These are phyloP conservation scores for Epichloe elymi DNA, from an alignment of 2,329 filamentous ascomycete species.

Conservation along the genomic window DNA sequence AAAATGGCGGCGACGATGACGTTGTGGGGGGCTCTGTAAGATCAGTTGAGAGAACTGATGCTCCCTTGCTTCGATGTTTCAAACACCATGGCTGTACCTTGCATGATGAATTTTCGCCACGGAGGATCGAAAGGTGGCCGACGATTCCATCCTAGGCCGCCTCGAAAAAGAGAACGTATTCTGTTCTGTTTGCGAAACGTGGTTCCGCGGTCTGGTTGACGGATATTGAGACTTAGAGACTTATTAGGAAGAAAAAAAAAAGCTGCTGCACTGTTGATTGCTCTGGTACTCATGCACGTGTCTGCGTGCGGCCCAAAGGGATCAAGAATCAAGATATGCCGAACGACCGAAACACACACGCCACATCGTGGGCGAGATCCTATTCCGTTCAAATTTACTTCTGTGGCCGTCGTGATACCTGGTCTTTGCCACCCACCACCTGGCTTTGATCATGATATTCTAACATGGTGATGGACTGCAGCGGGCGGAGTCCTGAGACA, in stretches of 20 bases:
- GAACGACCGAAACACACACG: not conserved
- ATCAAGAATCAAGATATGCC: not conserved
- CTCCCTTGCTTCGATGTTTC: conserved; percentile 4
- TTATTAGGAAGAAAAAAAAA: not conserved
- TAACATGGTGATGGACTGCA: not conserved
- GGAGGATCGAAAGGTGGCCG: not conserved
- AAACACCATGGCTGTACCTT: conserved; percentile 1
- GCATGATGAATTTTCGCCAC: not conserved
- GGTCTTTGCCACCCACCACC: not conserved
- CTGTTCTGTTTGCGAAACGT: no score
- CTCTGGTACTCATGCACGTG: not conserved
- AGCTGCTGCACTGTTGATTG: not conserved
- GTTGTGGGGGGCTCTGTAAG: not conserved
- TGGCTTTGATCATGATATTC: not conserved
- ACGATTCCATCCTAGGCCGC: not conserved
- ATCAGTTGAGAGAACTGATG: not conserved
- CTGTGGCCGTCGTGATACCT: not conserved
- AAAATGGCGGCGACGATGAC: not conserved
- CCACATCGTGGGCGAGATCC: not conserved
- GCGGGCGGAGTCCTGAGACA: not conserved
- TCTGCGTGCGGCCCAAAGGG: not conserved
- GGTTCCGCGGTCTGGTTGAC: no score
- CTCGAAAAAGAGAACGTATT: not conserved
- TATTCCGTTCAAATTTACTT: not conserved
- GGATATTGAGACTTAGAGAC: no score